Percentiles rank a stretch among this genome's conserved stretches.
These are phyloP conservation scores for Artemisia tridentata DNA, from an alignment of 129 eudicot genomes.

Conservation along the genomic window DNA sequence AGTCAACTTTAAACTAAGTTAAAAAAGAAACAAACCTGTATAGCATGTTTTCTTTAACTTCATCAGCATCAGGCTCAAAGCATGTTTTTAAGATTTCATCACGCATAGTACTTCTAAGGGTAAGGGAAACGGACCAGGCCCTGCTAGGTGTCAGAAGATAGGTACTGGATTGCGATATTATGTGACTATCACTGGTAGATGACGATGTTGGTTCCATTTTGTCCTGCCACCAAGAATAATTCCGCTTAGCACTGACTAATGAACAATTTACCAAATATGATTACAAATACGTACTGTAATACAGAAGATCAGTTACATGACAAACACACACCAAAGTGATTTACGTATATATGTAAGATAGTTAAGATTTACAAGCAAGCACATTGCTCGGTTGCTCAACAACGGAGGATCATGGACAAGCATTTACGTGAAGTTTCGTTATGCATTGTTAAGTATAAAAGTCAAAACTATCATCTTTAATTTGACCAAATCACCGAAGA, in stretches of 20 bases:
- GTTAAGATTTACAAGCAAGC: no score
- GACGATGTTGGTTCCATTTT: slow-evolving; percentile 51
- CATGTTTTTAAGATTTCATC: slow-evolving; percentile 68
- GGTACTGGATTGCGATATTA: slow-evolving; percentile 23
- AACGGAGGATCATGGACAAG: no score
- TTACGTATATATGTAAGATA: no score
- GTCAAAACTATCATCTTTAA: not conserved
- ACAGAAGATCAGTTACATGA: not conserved
- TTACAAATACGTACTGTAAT: slow-evolving; percentile 6
- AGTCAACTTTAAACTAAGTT: not conserved
- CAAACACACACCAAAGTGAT: not conserved
- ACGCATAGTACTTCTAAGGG: slow-evolving; percentile 49
- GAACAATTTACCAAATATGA: not conserved
- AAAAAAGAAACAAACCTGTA: slow-evolving; percentile 51
- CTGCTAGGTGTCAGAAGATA: slow-evolving; percentile 63
- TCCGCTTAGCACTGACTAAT: slow-evolving; percentile 11
- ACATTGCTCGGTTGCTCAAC: no score
- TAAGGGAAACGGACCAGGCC: slow-evolving; percentile 89
- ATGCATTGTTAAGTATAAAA: no score
- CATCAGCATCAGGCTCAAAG: slow-evolving; percentile 48
- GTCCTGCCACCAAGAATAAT: slow-evolving; percentile 36
- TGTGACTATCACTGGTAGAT: slow-evolving; percentile 33
- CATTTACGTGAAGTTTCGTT: no score
- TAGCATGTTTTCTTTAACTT: slow-evolving; percentile 51
- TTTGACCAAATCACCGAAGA: not conserved